Percentiles rank a stretch among this genome's conserved stretches.
Evolutionary conservation across 345 rosid species (phyloP).

Genomic region (Gossypium australe): DNA sequence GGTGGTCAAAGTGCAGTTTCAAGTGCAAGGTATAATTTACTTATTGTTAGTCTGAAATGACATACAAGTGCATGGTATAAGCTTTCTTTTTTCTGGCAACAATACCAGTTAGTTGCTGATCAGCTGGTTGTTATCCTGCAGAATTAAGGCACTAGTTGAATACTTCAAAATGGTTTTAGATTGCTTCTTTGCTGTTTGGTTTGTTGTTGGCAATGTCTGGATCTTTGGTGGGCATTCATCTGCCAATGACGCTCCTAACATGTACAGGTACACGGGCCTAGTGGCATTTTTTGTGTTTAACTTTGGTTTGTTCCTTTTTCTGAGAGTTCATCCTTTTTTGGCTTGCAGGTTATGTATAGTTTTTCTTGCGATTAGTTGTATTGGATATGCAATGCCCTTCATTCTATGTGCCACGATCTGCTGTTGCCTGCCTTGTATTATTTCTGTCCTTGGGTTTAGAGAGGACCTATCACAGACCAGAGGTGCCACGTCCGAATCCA

Average conservation of each 20-base stretch:
- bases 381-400: constrained; percentile 99
- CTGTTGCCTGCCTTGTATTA: constrained; percentile 94
- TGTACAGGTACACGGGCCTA: constrained; percentile 61
- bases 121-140: constrained; percentile 26
- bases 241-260: constrained; percentile 78
- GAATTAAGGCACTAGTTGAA: constrained; percentile 76
- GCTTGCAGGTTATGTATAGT: constrained; percentile 87
- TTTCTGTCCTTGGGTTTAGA: constrained; percentile 83
- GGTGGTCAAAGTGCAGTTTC: constrained; percentile 44
- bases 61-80: too few species aligned
- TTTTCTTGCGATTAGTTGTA: constrained; percentile 88
- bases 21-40: constrained; percentile 46
- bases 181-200: constrained; percentile 99
- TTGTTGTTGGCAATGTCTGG: constrained; percentile 99
- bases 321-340: constrained; percentile 10
- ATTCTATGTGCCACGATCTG: constrained; percentile 94
- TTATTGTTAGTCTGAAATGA: too few species aligned
- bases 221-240: constrained; percentile 95
- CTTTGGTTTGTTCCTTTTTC: background rate
- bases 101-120: background rate
- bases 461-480: constrained; percentile 82
- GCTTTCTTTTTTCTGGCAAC: too few species aligned
- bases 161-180: constrained; percentile 95
- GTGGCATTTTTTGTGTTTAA: background rate
- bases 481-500: constrained; percentile 90